phyloP scores from a whole-genome alignment of 306 rosid species.

The Cucumis hystrix region DNA sequence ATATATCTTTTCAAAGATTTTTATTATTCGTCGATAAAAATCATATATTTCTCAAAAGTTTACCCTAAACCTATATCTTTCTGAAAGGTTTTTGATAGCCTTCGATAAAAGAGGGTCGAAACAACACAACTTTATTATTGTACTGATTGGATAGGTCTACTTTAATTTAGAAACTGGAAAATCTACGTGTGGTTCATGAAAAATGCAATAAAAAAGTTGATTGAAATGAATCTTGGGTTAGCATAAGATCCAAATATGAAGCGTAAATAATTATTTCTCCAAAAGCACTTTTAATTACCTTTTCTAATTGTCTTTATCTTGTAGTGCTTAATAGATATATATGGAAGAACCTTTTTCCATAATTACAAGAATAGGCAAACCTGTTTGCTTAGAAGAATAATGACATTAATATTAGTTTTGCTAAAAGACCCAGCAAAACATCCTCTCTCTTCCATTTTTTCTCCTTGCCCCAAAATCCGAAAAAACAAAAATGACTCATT shows the following conservation, averaged over 20 bases:
- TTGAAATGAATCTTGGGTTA: background rate
- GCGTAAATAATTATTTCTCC: background rate
- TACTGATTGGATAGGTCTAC: background rate
- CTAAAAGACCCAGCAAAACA: no score
- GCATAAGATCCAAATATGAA: background rate
- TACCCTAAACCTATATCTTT: no score
- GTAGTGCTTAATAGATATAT: background rate
- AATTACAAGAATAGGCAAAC: background rate
- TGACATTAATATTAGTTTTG: background rate
- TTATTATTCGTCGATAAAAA: no score
- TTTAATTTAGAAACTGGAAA: no score
- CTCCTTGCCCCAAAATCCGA: background rate
- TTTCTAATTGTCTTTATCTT: background rate
- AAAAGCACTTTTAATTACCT: background rate
- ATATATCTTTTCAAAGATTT: no score
- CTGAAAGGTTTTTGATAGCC: no score
- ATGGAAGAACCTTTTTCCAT: background rate
- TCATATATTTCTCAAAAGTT: no score
- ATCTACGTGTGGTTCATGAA: background rate
- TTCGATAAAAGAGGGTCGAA: no score
- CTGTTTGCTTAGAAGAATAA: no score
- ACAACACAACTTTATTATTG: no score
- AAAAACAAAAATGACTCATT: background rate
- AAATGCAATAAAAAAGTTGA: background rate
- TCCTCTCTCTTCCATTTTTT: no score